Conservation (phyloP, 495 filamentous ascomycete species). For the Aspergillus avenaceus region DNA sequence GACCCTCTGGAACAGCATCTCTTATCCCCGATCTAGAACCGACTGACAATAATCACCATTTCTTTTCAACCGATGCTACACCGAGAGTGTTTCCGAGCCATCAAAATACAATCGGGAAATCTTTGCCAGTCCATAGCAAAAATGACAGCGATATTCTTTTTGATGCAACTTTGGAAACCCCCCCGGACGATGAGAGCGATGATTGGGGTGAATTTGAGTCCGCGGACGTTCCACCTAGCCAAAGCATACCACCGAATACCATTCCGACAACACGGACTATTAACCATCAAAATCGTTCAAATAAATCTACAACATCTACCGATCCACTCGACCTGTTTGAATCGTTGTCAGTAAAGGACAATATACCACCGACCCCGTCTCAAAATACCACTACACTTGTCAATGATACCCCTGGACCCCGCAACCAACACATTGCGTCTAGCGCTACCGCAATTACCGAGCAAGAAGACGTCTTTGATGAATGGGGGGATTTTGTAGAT, state of each 20-base stretch:
- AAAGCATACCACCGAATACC: conserved; percentile 40
- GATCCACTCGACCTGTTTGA: conserved; percentile 20
- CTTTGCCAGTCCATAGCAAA: conserved; percentile 10
- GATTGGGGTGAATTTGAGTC: conserved; percentile 76
- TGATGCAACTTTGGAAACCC: conserved; percentile 39
- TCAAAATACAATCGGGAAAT: background rate
- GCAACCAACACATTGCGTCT: background rate
- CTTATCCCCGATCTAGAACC: conserved; percentile 25
- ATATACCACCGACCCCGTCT: conserved; percentile 1
- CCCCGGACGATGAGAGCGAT: conserved; percentile 50
- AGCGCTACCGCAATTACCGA: conserved; percentile 43
- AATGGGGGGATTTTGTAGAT: conserved; percentile 42
- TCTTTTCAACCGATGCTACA: conserved; percentile 15
- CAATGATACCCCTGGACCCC: background rate
- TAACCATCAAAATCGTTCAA: background rate
- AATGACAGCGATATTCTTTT: conserved; percentile 40
- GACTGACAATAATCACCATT: conserved; percentile 8
- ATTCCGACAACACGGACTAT: background rate
- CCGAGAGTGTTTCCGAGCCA: conserved; percentile 4
- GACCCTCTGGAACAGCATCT: conserved; percentile 11
- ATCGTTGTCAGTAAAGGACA: conserved; percentile 22
- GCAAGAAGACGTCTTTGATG: conserved; percentile 51
- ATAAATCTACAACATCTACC: background rate
- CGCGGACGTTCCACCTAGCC: conserved; percentile 47
- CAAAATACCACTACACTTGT: background rate